Base-by-base conservation (phyloP, 495 filamentous ascomycete species). In the Trypethelium eluteriae region DNA sequence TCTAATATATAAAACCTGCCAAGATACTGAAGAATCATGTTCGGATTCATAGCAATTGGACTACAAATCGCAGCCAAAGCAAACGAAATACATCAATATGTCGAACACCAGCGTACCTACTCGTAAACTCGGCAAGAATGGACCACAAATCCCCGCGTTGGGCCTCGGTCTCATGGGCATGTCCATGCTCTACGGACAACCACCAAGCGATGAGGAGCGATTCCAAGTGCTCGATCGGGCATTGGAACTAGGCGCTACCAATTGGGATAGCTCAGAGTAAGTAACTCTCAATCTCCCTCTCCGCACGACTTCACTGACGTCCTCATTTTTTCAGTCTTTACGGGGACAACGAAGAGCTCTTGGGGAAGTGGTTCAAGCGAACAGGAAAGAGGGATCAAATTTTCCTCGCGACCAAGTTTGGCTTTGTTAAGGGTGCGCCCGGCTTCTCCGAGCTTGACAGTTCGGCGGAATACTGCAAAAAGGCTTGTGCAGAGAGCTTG, bases 331-430 rank as follows among this genome's bases (percentile, higher is more conserved):
- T n/a, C 32, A 71, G 65, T 63, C 61, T 72, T 10, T 81, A 81
- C 47, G 77, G 71, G 14, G 82, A 85, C 68, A 78, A 70, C 53
- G 84, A 87, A 70, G 83, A 82, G 2, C 69, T 86, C 0, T 62
- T 88, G 11, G 82, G 82, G 0, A 81, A 79, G 70, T 88, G 84
- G 85, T 82, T 87, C 70, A 73, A 72, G 69, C 78, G 70, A 47
- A 82, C 72, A 0, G 81, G 79, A 3, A 86, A 87, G 67, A 74
- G 83, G 0, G 66, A 79, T 16, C 75, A 84, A 0, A 84, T 87
- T 64, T 86, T 87, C 72, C 73, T 87, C 4, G 78, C 84, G 0
- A 84, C 81, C 11, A 87, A 88, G 59, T 86, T 86, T 64, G 85
- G 79, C 14, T 74, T 70, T 35, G 49, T 74, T 10, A 75, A 75